Evolutionary conservation across 1,139 yeast species (phyloP), one percentile per base, ranked within the genome.

Genomic region (Zygoascus meyerae): DNA sequence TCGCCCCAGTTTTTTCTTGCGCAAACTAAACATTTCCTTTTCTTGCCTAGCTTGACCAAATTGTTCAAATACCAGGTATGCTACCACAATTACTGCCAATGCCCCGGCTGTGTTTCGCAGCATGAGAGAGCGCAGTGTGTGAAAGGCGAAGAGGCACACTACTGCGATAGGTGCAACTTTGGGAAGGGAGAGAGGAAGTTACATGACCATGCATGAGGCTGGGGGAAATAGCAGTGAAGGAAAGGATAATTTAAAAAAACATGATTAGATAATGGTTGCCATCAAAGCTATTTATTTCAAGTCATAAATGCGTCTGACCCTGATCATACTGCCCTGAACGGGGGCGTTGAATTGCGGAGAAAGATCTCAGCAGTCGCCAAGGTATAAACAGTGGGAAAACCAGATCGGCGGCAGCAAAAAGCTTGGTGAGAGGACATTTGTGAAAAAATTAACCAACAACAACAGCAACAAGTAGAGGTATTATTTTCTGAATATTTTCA

Each of bases 1-100:
- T 55, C 53, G 45, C 33, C 63, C 62, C 34, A 54, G 42, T 44
- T 51, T 52, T 45, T 54, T 54, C 40, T 48, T 49, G 9, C 58
- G 48, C 11, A 57, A 49, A 15, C 36, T 34, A 14, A 53, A 48
- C 49, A 48, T 48, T 17, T 42, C 29, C n/a, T 12, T 30, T 2
- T 18, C 16, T 7, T 26, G 10, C 5, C 32, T 31, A 11, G 29
- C n/a, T 5, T 8, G 17, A 17, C 18, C 21, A 5, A 42, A 14
- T 14, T 35, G 30, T 28, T 42, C 45, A n/a, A 31, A n/a, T 5
- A 42, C 34, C 35, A 42, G 30, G 37, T 42, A 42, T 14, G 17
- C 21, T n/a, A 36, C 26, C 12, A 42, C 33, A 21, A 36, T 32
- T 10, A 38, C 30, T 15, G 32, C 43, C 30, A 38, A 18, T 8